A percentile compares a stretch with the other conserved stretches of the same genome.
phyloP scores from a whole-genome alignment of 345 rosid genomes.

The Microcos paniculata region DNA sequence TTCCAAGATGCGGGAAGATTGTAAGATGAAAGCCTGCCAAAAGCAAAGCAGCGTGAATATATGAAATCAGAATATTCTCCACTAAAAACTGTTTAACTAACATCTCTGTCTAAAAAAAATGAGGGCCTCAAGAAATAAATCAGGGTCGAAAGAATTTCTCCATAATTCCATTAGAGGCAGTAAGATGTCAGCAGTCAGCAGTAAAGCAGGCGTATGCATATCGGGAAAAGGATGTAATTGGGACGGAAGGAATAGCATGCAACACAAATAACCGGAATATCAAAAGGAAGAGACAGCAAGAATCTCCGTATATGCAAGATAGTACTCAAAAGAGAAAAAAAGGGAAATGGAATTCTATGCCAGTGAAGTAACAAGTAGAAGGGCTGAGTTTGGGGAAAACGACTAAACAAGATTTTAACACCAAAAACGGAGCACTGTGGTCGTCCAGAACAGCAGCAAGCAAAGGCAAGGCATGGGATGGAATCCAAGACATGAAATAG shows the following conservation, averaged over 20 bases:
- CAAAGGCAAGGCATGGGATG: background rate
- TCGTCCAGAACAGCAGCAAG: background rate
- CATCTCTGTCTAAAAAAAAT: background rate
- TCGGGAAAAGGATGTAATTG: background rate
- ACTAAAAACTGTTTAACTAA: background rate
- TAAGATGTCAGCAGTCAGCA: background rate
- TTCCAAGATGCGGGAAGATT: background rate
- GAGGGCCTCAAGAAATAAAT: background rate
- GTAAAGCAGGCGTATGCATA: background rate
- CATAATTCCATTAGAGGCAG: background rate
- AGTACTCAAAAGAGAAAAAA: constrained; percentile 4
- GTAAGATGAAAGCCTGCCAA: background rate
- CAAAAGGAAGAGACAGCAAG: constrained; percentile 4
- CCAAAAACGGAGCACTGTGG: background rate
- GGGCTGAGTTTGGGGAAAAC: background rate
- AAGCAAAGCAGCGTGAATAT: background rate
- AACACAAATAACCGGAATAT: background rate
- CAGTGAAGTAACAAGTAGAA: background rate
- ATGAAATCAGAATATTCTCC: background rate
- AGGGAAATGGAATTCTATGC: background rate
- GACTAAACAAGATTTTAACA: background rate
- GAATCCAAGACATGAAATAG: background rate
- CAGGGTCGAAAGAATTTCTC: background rate
- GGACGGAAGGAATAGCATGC: background rate
- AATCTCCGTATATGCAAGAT: constrained; percentile 2